These are phyloP conservation scores for Patellifolia procumbens DNA, from an alignment of 179 eudicot genomes.

Conservation along the genomic window DNA sequence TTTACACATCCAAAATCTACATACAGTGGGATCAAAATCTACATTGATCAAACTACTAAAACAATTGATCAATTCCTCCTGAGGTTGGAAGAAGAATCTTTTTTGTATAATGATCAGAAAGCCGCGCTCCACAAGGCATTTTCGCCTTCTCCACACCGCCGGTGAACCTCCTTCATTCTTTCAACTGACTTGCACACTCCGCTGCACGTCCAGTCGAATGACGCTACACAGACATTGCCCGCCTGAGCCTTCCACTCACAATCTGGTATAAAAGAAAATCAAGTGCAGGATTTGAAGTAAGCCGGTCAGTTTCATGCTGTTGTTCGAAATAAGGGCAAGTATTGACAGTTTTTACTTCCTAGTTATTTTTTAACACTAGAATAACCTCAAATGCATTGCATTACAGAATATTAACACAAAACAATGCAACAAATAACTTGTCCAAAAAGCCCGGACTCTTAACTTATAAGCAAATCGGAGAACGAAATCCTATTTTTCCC, in stretches of 20 bases:
- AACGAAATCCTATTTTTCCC: background rate
- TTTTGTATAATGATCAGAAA: slow-evolving; percentile 37
- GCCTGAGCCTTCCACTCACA: slow-evolving; percentile 98
- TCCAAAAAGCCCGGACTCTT: background rate
- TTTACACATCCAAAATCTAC: slow-evolving; percentile 32
- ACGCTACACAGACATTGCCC: slow-evolving; percentile 85
- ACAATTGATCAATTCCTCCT: slow-evolving; percentile 30
- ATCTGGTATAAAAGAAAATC: slow-evolving; percentile 45
- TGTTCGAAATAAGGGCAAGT: background rate
- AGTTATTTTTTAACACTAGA: background rate
- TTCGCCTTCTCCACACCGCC: slow-evolving; percentile 81
- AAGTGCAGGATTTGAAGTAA: background rate
- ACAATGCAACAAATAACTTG: background rate
- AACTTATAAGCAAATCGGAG: background rate
- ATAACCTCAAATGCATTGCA: background rate
- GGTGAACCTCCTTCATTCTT: slow-evolving; percentile 80
- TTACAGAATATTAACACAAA: background rate
- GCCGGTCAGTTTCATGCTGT: slow-evolving; percentile 1
- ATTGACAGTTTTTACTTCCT: no score
- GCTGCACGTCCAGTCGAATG: slow-evolving; percentile 92
- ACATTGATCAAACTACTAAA: slow-evolving; percentile 28
- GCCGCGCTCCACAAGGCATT: slow-evolving; percentile 63
- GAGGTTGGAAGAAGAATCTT: slow-evolving; percentile 43
- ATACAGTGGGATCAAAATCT: slow-evolving; percentile 35
- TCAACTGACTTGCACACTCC: slow-evolving; percentile 80